phyloP scores from a whole-genome alignment of 2,329 filamentous ascomycete genomes.

The Hypoxylon sp. region DNA sequence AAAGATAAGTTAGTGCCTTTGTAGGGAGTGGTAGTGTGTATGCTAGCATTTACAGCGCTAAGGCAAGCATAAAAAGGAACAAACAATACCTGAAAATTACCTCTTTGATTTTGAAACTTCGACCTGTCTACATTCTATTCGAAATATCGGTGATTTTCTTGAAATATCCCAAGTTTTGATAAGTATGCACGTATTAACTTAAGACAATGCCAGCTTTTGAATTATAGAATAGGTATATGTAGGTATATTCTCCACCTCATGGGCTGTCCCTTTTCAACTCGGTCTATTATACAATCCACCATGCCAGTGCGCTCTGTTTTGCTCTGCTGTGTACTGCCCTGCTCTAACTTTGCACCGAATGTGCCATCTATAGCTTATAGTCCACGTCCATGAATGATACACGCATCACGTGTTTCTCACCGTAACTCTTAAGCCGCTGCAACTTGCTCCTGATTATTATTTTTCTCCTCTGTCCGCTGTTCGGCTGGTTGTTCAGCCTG shows the following conservation, averaged over 20 bases:
- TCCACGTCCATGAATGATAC: slow-evolving; percentile 19
- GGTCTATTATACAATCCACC: slow-evolving; percentile 47
- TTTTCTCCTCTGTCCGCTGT: slow-evolving; percentile 22
- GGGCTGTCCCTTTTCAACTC: slow-evolving; percentile 27
- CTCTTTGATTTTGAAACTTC: background rate
- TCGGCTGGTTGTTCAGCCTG: slow-evolving; percentile 22
- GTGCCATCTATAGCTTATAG: slow-evolving; percentile 12
- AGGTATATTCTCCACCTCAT: slow-evolving; percentile 26
- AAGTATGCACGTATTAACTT: background rate
- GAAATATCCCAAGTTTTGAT: background rate
- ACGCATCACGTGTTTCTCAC: slow-evolving; percentile 6
- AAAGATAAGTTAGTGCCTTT: no score
- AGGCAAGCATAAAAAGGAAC: background rate
- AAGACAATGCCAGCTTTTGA: background rate
- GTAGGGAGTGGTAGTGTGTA: background rate
- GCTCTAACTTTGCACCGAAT: slow-evolving; percentile 10
- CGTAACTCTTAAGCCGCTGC: slow-evolving; percentile 9
- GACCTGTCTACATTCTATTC: background rate
- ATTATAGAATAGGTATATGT: slow-evolving; percentile 21
- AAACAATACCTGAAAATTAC: background rate
- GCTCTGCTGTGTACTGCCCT: background rate
- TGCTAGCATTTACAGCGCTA: background rate
- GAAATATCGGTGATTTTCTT: background rate
- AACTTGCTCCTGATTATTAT: slow-evolving; percentile 27
- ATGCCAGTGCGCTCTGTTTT: slow-evolving; percentile 1